Conservation (phyloP, 306 rosid genomes). For the Quillaja saponaria region DNA sequence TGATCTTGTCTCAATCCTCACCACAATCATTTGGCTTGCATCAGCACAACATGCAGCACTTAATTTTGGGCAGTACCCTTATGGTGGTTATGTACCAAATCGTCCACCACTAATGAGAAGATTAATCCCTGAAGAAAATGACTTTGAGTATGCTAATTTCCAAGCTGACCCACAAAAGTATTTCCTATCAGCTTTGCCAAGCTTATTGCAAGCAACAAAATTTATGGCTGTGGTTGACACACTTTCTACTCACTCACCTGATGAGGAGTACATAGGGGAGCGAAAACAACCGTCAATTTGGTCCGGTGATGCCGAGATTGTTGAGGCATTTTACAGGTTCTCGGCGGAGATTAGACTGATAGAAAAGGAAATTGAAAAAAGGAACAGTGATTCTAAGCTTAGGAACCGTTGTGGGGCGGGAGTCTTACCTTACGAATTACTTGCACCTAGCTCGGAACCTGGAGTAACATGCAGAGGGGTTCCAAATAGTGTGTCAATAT, state of each 20-base stretch:
- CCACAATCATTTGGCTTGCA: slow-evolving; percentile 80
- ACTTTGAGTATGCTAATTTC: slow-evolving; percentile 66
- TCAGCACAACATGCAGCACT: slow-evolving; percentile 99
- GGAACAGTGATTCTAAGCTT: slow-evolving; percentile 51
- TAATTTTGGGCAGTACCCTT: slow-evolving; percentile 95
- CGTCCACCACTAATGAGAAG: slow-evolving; percentile 90
- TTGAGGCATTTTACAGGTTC: slow-evolving; percentile 67
- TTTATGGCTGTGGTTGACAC: slow-evolving; percentile 93
- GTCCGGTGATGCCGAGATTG: slow-evolving; percentile 67
- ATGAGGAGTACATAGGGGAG: slow-evolving; percentile 95
- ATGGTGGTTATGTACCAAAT: slow-evolving; percentile 90
- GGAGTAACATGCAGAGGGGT: slow-evolving; percentile 96
- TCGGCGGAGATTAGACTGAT: slow-evolving; percentile 60
- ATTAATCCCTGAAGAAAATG: slow-evolving; percentile 69
- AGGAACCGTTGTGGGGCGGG: slow-evolving; percentile 95
- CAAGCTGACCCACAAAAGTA: slow-evolving; percentile 79
- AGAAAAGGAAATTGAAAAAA: slow-evolving; percentile 73
- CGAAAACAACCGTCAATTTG: slow-evolving; percentile 69
- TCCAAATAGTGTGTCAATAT: slow-evolving; percentile 91
- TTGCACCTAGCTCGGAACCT: slow-evolving; percentile 88
- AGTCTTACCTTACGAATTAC: slow-evolving; percentile 83
- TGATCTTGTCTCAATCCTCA: slow-evolving; percentile 62
- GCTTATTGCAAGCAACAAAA: slow-evolving; percentile 64
- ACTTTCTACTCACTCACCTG: slow-evolving; percentile 84
- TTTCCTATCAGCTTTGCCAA: slow-evolving; percentile 66